These are phyloP conservation scores for Pseudocercospora ulei DNA, from an alignment of 2,329 filamentous ascomycete species.

Conservation along the genomic window DNA sequence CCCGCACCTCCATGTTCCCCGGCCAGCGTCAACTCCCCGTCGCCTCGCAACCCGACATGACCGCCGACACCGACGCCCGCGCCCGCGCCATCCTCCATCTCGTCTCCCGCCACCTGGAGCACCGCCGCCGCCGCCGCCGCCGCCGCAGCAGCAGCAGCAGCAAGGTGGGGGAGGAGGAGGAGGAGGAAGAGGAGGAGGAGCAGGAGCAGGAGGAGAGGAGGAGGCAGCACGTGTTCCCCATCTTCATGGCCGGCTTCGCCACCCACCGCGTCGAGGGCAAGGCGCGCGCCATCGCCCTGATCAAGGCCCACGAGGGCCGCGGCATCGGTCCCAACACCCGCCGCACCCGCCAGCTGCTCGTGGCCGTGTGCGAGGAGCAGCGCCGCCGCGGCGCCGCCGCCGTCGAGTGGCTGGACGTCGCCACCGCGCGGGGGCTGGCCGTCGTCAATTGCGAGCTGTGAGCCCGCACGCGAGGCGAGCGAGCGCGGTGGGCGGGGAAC, in stretches of 20 bases:
- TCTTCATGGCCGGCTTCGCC: slow-evolving; percentile 47
- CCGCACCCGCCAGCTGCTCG: slow-evolving; percentile 40
- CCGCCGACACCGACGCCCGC: slow-evolving; percentile 40
- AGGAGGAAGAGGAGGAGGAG: too few relatives aligned
- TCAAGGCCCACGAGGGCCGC: slow-evolving; percentile 42
- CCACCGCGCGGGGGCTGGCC: slow-evolving; percentile 40
- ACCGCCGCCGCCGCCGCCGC: too few relatives aligned
- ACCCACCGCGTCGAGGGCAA: slow-evolving; percentile 38
- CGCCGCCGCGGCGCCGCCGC: slow-evolving; percentile 37
- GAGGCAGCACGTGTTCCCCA: slow-evolving; percentile 45
- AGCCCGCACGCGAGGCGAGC: too few relatives aligned
- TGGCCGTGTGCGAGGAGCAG: slow-evolving; percentile 44
- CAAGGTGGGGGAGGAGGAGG: too few relatives aligned
- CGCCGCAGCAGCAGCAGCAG: too few relatives aligned
- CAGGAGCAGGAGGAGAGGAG: slow-evolving; percentile 38
- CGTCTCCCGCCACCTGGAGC: slow-evolving; percentile 36
- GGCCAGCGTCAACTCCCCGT: slow-evolving; percentile 39
- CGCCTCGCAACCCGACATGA: slow-evolving; percentile 29
- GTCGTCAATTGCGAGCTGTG: slow-evolving; percentile 47
- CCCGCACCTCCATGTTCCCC: slow-evolving; percentile 47
- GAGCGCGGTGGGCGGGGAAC: background rate
- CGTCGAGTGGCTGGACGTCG: slow-evolving; percentile 45
- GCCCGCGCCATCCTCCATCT: slow-evolving; percentile 41
- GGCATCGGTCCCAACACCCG: slow-evolving; percentile 43
- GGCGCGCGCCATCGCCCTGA: slow-evolving; percentile 42